phyloP scores from a whole-genome alignment of 2,329 filamentous ascomycete genomes.

The Pseudocercospora macadamiae region DNA sequence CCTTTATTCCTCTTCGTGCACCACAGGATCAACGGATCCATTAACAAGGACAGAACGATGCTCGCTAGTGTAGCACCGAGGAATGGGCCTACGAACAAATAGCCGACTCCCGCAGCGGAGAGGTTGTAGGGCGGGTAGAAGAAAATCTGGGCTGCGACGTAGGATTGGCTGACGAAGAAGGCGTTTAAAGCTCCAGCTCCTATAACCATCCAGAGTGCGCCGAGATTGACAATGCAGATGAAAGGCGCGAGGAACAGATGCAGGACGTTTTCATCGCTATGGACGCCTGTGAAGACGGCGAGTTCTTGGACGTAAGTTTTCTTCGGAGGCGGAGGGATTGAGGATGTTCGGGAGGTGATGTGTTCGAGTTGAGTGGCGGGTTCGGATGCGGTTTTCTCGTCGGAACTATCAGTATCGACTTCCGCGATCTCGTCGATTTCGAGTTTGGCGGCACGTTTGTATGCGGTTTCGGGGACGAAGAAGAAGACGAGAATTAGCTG shows the following conservation, averaged over 20 bases:
- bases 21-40: neutral
- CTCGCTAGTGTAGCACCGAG: neutral
- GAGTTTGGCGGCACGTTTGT: neutral
- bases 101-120: neutral
- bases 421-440: neutral
- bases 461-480: neutral
- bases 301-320: neutral
- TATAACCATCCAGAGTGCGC: neutral
- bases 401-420: too few relatives aligned
- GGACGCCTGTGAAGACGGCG: neutral
- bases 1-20: neutral
- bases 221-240: neutral
- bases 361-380: neutral
- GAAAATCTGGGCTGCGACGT: neutral
- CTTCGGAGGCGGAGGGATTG: neutral
- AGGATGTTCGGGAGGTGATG: neutral
- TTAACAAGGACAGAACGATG: neutral
- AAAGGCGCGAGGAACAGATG: neutral
- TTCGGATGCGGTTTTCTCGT: too few relatives aligned
- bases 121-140: neutral
- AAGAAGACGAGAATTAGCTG: neutral
- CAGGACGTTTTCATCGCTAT: neutral
- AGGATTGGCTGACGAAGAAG: neutral
- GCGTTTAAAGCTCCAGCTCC: neutral
- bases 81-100: neutral